These are phyloP conservation scores for Agaricus sinodeliciosus DNA, from an alignment of 768 basidiomycete species.

Conservation along the genomic window DNA sequence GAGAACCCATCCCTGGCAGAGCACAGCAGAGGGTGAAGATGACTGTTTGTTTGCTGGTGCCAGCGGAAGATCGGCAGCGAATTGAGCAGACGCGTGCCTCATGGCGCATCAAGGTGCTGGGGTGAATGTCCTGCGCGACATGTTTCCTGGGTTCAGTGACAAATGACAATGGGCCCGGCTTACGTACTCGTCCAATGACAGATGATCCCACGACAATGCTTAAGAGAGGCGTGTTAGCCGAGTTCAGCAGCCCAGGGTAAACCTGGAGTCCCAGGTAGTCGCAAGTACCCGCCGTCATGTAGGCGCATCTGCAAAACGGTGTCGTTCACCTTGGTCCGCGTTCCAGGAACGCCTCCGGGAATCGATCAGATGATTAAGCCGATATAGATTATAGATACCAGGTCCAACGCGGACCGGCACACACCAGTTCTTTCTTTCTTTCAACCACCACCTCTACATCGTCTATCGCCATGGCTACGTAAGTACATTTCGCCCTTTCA, in stretches of 20 bases:
- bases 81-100: neutral
- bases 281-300: too few relatives aligned
- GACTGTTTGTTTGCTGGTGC: neutral
- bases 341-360: conserved; percentile 7
- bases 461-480: conserved; percentile 43
- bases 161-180: neutral
- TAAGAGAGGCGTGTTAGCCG: neutral
- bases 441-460: conserved; percentile 25
- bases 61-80: neutral
- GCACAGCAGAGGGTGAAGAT: conserved; percentile 14
- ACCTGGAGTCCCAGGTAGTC: neutral
- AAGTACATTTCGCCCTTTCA: conserved; percentile 11
- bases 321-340: conserved; percentile 5
- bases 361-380: conserved; percentile 18
- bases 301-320: neutral
- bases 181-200: too few relatives aligned
- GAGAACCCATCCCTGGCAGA: conserved; percentile 73
- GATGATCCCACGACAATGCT: neutral
- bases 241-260: conserved; percentile 1
- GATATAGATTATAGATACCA: conserved; percentile 10
- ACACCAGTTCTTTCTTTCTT: conserved; percentile 17
- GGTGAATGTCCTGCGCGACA: neutral
- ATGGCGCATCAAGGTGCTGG: neutral
- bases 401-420: conserved; percentile 6
- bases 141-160: neutral